Conservation (phyloP, 768 basidiomycete genomes). For the Leccinum sublutescens region DNA sequence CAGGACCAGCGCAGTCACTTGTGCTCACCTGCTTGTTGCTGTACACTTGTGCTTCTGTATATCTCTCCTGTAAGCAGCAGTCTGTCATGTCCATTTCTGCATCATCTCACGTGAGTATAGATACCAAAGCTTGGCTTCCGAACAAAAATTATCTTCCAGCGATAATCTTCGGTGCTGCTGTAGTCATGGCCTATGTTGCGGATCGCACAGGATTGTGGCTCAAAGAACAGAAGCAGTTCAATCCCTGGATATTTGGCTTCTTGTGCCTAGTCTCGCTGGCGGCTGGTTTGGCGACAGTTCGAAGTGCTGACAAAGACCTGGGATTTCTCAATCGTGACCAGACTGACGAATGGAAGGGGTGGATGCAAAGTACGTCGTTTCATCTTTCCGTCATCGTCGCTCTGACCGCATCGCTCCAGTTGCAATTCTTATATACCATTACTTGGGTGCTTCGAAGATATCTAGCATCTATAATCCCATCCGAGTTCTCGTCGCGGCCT, state of each 20-base stretch:
- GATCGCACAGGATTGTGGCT: slow-evolving; percentile 87
- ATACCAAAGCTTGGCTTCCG: slow-evolving; percentile 15
- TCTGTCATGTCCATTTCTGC: slow-evolving; percentile 5
- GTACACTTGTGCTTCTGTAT: slow-evolving; percentile 50
- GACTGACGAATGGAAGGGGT: slow-evolving; percentile 97
- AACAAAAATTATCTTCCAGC: slow-evolving; percentile 37
- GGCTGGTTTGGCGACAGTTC: slow-evolving; percentile 63
- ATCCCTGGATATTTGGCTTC: slow-evolving; percentile 62
- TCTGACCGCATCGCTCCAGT: slow-evolving; percentile 44
- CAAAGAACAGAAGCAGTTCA: slow-evolving; percentile 86
- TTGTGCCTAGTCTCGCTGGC: slow-evolving; percentile 53
- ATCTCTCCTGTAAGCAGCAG: slow-evolving; percentile 33
- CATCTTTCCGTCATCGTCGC: background rate
- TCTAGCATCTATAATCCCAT: slow-evolving; percentile 94
- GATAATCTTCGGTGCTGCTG: slow-evolving; percentile 61
- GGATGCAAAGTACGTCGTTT: slow-evolving; percentile 83
- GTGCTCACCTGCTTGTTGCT: slow-evolving; percentile 47
- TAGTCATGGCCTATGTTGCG: slow-evolving; percentile 70
- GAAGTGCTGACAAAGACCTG: slow-evolving; percentile 73
- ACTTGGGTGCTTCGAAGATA: slow-evolving; percentile 84
- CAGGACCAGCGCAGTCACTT: slow-evolving; percentile 54
- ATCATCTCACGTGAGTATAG: slow-evolving; percentile 18
- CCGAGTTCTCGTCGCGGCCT: slow-evolving; percentile 83
- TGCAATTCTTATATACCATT: slow-evolving; percentile 90
- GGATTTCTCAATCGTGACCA: slow-evolving; percentile 91